phyloP scores from a whole-genome alignment of 2,329 filamentous ascomycete species.

The Fusarium sambucinum region DNA sequence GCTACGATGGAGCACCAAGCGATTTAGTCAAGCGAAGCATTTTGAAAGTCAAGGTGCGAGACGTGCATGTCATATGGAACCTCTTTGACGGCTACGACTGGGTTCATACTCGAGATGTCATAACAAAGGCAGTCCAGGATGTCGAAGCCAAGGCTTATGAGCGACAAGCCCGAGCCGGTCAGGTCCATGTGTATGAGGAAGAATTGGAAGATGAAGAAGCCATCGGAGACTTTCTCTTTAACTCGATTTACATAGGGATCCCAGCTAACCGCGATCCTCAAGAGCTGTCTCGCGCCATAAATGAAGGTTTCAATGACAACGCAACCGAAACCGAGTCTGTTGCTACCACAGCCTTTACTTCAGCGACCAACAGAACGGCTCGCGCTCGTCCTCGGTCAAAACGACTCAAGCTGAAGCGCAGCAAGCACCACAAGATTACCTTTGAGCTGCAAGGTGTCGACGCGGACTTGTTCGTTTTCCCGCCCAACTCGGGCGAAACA shows the following conservation, averaged over 20 bases:
- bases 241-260: conserved; percentile 97
- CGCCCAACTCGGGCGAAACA: conserved; percentile 80
- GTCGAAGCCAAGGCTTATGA: conserved; percentile 87
- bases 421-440: conserved; percentile 92
- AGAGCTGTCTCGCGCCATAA: conserved; percentile 86
- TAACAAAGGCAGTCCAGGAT: conserved; percentile 87
- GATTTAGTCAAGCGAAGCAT: conserved; percentile 74
- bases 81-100: conserved; percentile 98
- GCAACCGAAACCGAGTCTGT: conserved; percentile 91
- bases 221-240: conserved; percentile 96
- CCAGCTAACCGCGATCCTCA: conserved; percentile 86
- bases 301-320: conserved; percentile 86
- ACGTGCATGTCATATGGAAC: conserved; percentile 97
- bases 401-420: conserved; percentile 81
- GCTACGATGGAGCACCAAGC: conserved; percentile 75
- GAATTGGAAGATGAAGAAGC: conserved; percentile 85
- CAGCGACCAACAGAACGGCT: conserved; percentile 65
- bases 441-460: conserved; percentile 91
- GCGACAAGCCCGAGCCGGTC: conserved; percentile 70
- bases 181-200: conserved; percentile 71
- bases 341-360: conserved; percentile 78
- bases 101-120: conserved; percentile 86
- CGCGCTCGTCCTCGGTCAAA: conserved; percentile 63
- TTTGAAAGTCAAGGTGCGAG: conserved; percentile 80
- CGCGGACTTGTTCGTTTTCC: conserved; percentile 84